These are phyloP conservation scores for Isatis tinctoria DNA, from an alignment of 345 rosid species.

Conservation along the genomic window DNA sequence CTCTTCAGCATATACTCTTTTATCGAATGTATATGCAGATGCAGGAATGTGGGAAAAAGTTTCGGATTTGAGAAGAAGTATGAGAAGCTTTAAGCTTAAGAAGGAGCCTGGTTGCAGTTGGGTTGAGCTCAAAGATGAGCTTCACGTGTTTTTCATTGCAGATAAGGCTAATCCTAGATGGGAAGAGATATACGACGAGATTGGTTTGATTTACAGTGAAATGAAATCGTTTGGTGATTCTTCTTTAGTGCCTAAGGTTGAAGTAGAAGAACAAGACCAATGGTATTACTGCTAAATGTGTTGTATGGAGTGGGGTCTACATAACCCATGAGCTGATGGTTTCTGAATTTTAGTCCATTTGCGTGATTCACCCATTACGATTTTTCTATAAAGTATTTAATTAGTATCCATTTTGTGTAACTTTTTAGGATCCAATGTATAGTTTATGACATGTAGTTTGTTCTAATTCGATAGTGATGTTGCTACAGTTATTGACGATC, in stretches of 20 bases:
- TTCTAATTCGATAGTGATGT: not conserved
- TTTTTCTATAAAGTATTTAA: not conserved
- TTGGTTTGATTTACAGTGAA: slow-evolving; percentile 51
- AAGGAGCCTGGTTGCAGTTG: slow-evolving; percentile 98
- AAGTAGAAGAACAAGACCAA: slow-evolving; percentile 3
- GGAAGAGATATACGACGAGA: slow-evolving; percentile 54
- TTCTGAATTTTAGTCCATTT: not conserved
- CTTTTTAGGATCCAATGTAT: not conserved
- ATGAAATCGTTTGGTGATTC: slow-evolving; percentile 39
- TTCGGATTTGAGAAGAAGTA: slow-evolving; percentile 55
- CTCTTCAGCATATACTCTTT: slow-evolving; percentile 71
- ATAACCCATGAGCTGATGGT: not conserved
- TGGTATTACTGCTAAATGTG: slow-evolving; percentile 3
- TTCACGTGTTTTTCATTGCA: slow-evolving; percentile 63
- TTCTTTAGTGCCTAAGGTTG: slow-evolving; percentile 7
- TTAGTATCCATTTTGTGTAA: not conserved
- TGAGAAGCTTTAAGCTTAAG: slow-evolving; percentile 61
- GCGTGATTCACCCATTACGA: not conserved
- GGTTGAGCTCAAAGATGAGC: slow-evolving; percentile 78
- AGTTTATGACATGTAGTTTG: not conserved
- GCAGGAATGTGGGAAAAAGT: slow-evolving; percentile 89
- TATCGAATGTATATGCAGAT: slow-evolving; percentile 81
- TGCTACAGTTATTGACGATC: not conserved
- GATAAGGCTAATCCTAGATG: slow-evolving; percentile 68
- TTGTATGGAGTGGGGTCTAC: not conserved